Evolutionary conservation across 345 rosid species (phyloP), one percentile per base, ranked within the genome.

Genomic region (Lepidium aucheri): DNA sequence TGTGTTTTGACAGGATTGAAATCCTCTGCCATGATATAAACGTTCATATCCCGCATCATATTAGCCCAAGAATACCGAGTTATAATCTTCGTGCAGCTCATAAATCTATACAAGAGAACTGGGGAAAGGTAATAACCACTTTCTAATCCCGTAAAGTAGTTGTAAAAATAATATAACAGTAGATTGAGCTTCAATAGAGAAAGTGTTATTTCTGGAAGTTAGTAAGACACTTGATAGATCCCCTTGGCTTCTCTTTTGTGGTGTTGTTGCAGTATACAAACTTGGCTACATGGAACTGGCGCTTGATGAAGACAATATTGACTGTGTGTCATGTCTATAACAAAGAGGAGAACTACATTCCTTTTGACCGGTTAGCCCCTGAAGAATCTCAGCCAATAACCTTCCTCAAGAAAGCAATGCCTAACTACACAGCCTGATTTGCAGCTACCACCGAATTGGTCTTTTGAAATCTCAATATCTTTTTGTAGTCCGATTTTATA

Each of bases 301-400:
- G 96, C 20, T 63, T 91, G 55, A 86, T 88, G 98, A 91, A 85
- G 88, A 85, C 95, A 5, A 91, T 91, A 81, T 72, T 91, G 96
- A 91, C 98, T 1, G 34, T 83, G 8, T 91, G 98, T 69, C 98
- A 89, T 79, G 86, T 91, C 50, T 91, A 89, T 50, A 68, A 81
- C 53, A 76, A 85, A 81, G 83, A 85, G 60, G 76, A 79, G 73
- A 88, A 91, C 56, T 89, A 86, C 60, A 38, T 84, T 41, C 74
- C 85, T 52, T 91, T 91, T 40, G 96, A 91, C 54, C 61, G 81
- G 68, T 75, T 84, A 73, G 91, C 88, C 11, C 89, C 91, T 0
- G 61, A 84, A 78, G 94, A 88, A n/a, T 80, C 94, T 42, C 77
- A 73, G 44, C 96, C 91, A 16, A 72, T 91, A 35, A 58, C 80